Base-by-base conservation (phyloP, 352 stramenopile species). In the Hyaloperonospora arabidopsidis region DNA sequence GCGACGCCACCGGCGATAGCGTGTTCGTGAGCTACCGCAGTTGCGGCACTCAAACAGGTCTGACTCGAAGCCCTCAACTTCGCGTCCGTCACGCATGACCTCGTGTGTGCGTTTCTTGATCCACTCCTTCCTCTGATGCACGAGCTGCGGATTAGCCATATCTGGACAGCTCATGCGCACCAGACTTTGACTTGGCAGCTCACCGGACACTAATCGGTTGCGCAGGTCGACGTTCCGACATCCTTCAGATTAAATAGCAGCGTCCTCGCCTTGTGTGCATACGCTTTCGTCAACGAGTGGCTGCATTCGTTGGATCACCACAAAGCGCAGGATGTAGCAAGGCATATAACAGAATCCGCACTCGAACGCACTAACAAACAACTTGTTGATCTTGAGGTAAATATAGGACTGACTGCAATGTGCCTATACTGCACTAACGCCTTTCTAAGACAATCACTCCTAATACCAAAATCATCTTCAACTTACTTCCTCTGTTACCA, bases 81-180 rank as follows among this genome's bases (percentile, higher is more conserved):
- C 76, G 2, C 72, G 68, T 35, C 68, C 63, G 54, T 89, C 67
- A 15, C 83, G 78, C 76, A 85, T 93, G 17, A 93, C 80, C 53
- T 93, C 80, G 65, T 82, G 68, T 2, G 83, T 93, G 29, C 83
- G 80, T 47, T 90, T 89, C 66, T 76, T 84, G 53, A 93, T 90
- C 80, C 80, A 93, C 55, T 89, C 76, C 45, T 89, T 82, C 12
- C 83, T 78, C 36, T 93, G 79, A 0, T 70, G 75, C 22, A 86
- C 83, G 29, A 93, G 63, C 53, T 90, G 79, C 25, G 83, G 80
- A 53, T 93, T 93, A n/a, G 83, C 83, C 83, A 93, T 89, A 58
- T 89, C 79, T 17, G 66, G 70, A 2, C 73, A 74, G 45, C 69
- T 86, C 79, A 93, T 86, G 34, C 83, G 76, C 57, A 91, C 83